Base-by-base conservation (phyloP, 2,329 filamentous ascomycete species). In the Thielaviopsis euricoi region DNA sequence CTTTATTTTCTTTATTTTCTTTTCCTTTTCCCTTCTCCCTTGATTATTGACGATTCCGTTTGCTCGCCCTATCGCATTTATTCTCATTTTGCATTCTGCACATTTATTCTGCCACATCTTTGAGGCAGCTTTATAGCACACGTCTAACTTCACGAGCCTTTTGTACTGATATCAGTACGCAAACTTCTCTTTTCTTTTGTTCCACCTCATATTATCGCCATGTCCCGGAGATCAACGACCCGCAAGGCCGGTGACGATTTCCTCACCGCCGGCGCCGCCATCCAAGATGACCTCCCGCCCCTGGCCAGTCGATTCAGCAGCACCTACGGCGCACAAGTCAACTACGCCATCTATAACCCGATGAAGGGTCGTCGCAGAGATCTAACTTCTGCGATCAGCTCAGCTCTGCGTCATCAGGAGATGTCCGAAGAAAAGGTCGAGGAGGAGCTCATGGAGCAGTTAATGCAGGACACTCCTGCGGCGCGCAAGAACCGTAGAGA, bases 281-380 rank as follows among this genome's bases (percentile, higher is more conserved):
- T 65, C 25, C 56, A 52, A 10, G 55, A 62, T 15, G 58, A 63
- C 19, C 60, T 65, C 15, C 64, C 64, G 22, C 62, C 62, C 15
- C 43, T 65, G 33, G 58, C 63, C 17, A 56, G 64, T 6, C 59
- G 64, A 17, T 57, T 62, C 26, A 62, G 61, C 55, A 64, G 62
- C 10, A 63, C 61, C 3, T 65, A 65, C 49, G 64, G 64, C 43
- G 64, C 64, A 12, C 58, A 63, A n/a, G 60, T 62, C 17, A 56
- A 57, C 43, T 59, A 60, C 15, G 58, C 56, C 49, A 60, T 65
- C n/a, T 61, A 62, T 23, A 64, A 64, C 51, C 60, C 61, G n/a
- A 58, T 62, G 22, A 61, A 62, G 19, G 64, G 63, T 2, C 59
- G 62, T 29, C 46, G 57, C 21, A 63, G 62, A 50, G 60, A 64